Base-by-base conservation (phyloP, 768 basidiomycete genomes). In the Psilocybe cubensis region DNA sequence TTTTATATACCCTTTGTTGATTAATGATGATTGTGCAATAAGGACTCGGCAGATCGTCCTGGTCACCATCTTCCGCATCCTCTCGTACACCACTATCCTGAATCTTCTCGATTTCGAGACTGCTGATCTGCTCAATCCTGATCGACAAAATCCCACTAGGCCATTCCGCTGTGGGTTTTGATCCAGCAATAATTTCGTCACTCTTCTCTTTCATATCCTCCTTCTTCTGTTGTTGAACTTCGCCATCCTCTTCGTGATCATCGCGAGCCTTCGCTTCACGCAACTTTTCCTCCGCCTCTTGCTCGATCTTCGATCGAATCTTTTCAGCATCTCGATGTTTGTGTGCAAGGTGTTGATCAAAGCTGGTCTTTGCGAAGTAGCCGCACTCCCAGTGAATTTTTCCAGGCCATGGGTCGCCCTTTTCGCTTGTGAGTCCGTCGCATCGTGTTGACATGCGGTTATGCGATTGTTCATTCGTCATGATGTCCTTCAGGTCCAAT, bases 91-190 rank as follows among this genome's bases (percentile, higher is more conserved):
- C 86, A 40, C 81, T 77, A 31, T 82, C 74, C 35, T 79, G 77
- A 14, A 75, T 70, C 63, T 83, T 81, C 69, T 83, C 80, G 11
- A 87, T 71, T 63, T 85, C 84, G 63, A 92, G 74, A 28, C 83
- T 85, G 59, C 75, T 78, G 47, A 89, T 84, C 73, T 85, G 81
- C 65, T 91, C 87, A 27, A 92, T 77, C 56, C 83, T 74, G 58
- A 92, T 75, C 31, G 80, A 81, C 25, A 93, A 66, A 20, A 92
- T 79, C 18, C 90, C 91, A 40, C 81, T 82, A 11, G 85, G 86
- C 81, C 83, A 90, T 51, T 82, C 72, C 0, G 78, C 75, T 57
- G 83, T 81, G 5, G 89, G 89, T 21, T 78, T 76, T 5, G 84
- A 83, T 25, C 62, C 66, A 8, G 74, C 67, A 21, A 81, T 79